These are phyloP conservation scores for Atkinsonella hypoxylon DNA, from an alignment of 2,329 filamentous ascomycete species.

Conservation along the genomic window DNA sequence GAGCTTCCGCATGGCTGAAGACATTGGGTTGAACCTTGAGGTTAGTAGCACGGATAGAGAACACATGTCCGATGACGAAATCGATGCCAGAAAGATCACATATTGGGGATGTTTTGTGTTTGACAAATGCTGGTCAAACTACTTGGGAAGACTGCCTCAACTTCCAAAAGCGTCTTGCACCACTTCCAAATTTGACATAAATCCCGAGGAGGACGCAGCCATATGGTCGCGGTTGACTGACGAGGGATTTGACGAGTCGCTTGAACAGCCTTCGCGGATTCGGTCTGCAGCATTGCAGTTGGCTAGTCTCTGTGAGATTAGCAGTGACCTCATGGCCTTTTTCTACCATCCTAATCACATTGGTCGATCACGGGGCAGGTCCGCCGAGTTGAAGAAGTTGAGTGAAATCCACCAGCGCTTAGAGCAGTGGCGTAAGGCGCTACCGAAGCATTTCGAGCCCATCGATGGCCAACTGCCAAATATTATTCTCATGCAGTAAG, in stretches of 20 bases:
- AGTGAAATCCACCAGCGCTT: conserved; percentile 83
- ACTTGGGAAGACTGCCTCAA: conserved; percentile 82
- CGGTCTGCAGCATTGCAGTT: conserved; percentile 74
- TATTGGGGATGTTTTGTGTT: conserved; percentile 99
- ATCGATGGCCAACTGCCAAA: conserved; percentile 83
- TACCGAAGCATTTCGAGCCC: conserved; percentile 79
- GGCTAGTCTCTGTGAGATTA: conserved; percentile 80
- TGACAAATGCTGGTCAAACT: conserved; percentile 98
- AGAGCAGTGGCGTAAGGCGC: conserved; percentile 74
- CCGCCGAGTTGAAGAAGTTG: conserved; percentile 79
- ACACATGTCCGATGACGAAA: conserved; percentile 63
- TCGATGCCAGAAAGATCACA: conserved; percentile 80
- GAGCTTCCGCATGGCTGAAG: conserved; percentile 95
- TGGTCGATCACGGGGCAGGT: conserved; percentile 55
- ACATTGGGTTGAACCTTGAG: conserved; percentile 84
- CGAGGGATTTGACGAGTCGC: conserved; percentile 58
- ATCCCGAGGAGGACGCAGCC: conserved; percentile 76
- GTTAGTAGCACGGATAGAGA: conserved; percentile 51
- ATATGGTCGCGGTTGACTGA: conserved; percentile 86
- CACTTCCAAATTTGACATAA: conserved; percentile 81
- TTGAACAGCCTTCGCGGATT: conserved; percentile 70
- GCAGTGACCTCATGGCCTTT: conserved; percentile 73
- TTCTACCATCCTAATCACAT: conserved; percentile 79
- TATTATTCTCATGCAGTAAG: conserved; percentile 73
- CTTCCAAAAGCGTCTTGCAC: conserved; percentile 69